These are phyloP conservation scores for Otatea glauca DNA, from an alignment of 176 grass and related monocot species.

Conservation along the genomic window DNA sequence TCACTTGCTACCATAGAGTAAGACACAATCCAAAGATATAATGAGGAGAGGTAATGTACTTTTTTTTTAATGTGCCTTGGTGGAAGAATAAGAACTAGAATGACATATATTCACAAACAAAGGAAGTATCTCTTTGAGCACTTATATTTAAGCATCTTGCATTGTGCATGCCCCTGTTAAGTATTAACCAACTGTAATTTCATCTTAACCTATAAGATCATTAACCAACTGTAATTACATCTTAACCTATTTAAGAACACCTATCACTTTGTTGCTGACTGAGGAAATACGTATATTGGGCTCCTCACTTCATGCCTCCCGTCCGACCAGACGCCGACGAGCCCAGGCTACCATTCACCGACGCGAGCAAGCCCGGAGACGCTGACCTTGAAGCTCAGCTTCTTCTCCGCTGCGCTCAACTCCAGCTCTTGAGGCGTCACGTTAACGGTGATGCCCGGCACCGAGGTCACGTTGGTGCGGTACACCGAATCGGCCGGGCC, in stretches of 20 bases:
- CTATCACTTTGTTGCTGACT: not conserved
- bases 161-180: no score
- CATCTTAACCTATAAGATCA: no score
- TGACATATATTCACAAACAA: no score
- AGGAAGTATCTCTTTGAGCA: no score
- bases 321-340: slow-evolving; percentile 39
- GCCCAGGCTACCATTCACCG: not conserved
- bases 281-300: slow-evolving; percentile 35
- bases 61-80: no score
- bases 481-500: not conserved
- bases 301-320: slow-evolving; percentile 32
- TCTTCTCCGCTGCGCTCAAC: not conserved
- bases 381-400: slow-evolving; percentile 8
- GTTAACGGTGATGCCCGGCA: not conserved
- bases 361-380: not conserved
- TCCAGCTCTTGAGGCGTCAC: slow-evolving; percentile 3
- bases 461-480: slow-evolving; percentile 4
- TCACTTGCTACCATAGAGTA: no score
- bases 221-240: no score
- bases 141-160: no score
- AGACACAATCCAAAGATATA: no score
- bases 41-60: no score
- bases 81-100: no score
- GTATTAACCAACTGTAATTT: no score
- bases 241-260: not conserved